Evolutionary conservation across 2,329 filamentous ascomycete genomes (phyloP).

Genomic region (Botryotinia narcissicola): DNA sequence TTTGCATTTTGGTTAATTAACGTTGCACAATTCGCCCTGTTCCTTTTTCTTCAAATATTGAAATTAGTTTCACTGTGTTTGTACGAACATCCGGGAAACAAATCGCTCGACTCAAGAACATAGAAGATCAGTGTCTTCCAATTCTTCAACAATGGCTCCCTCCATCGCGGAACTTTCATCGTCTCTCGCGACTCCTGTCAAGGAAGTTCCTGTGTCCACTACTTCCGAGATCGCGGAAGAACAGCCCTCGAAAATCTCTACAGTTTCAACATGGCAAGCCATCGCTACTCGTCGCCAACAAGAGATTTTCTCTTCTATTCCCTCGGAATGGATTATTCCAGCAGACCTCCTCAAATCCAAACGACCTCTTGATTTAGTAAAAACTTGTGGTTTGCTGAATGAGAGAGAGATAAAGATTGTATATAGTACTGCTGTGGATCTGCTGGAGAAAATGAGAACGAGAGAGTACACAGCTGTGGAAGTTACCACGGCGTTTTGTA

Average conservation of each 20-base stretch:
- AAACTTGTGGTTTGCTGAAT: background rate
- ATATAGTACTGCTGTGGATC: constrained; percentile 23
- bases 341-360: background rate
- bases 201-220: background rate
- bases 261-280: background rate
- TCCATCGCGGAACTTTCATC: background rate
- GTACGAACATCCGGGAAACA: background rate
- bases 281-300: background rate
- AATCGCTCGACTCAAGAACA: too few relatives aligned
- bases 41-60: background rate
- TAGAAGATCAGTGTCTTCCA: constrained; percentile 1
- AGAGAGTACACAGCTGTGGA: constrained; percentile 44
- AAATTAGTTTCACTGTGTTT: background rate
- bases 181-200: background rate
- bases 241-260: background rate
- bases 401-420: constrained; percentile 31
- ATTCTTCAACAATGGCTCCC: background rate
- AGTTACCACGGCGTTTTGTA: constrained; percentile 53
- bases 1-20: background rate
- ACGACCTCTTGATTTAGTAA: background rate
- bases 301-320: background rate
- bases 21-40: background rate
- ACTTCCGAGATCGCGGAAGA: background rate
- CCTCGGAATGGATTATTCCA: background rate
- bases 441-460: constrained; percentile 39